Conservation (phyloP, 1,284 basidiomycete genomes). For the Irpex sp. region DNA sequence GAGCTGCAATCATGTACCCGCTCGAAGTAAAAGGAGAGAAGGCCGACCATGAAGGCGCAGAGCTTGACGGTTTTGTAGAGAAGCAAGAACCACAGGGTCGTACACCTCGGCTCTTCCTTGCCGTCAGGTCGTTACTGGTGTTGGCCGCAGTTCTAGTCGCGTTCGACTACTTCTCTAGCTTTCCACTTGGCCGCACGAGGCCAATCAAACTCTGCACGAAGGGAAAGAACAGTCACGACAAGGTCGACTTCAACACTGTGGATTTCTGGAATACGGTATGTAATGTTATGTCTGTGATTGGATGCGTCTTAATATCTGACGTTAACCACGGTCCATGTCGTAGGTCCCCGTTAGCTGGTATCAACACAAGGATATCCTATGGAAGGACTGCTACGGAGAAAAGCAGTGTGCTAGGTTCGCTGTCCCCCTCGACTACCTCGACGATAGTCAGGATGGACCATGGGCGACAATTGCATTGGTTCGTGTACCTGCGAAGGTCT, state of each 20-base stretch:
- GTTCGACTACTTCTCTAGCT: background rate
- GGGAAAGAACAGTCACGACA: background rate
- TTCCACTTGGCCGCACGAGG: no score
- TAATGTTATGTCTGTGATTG: background rate
- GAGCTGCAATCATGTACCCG: background rate
- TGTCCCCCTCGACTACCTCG: constrained; percentile 29
- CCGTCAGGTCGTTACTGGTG: background rate
- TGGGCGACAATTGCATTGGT: constrained; percentile 28
- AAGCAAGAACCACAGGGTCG: background rate
- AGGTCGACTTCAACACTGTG: background rate
- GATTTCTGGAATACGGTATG: background rate
- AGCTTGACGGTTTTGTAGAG: no score
- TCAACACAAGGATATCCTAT: constrained; percentile 9
- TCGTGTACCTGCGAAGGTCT: constrained; percentile 20
- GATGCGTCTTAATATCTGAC: background rate
- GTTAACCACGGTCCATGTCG: background rate
- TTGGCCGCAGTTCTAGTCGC: background rate
- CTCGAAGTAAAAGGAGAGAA: background rate
- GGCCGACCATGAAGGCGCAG: background rate
- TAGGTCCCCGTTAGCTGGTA: background rate
- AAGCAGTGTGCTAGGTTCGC: constrained; percentile 21
- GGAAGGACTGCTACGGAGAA: constrained; percentile 20
- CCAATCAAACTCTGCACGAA: background rate
- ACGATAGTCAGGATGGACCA: constrained; percentile 18
- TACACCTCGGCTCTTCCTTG: background rate